Percentiles rank a stretch among this genome's conserved stretches.
Conservation (phyloP, 2,329 filamentous ascomycete genomes). For the Thielaviopsis euricoi region DNA sequence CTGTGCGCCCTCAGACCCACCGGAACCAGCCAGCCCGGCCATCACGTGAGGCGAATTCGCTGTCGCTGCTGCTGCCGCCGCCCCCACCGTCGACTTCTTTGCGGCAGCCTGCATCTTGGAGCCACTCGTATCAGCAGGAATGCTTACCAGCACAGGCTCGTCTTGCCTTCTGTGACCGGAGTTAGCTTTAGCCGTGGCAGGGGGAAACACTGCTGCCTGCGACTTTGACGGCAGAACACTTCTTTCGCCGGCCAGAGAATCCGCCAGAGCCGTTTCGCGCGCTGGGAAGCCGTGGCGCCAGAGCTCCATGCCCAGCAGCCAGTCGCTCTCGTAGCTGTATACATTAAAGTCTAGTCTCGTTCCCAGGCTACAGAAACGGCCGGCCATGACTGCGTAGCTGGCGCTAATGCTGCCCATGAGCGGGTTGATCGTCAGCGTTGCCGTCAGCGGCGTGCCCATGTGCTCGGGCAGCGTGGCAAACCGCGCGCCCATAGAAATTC, state of each 20-base stretch:
- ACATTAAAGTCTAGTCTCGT: slow-evolving; percentile 94
- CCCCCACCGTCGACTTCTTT: not conserved
- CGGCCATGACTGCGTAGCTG: slow-evolving; percentile 81
- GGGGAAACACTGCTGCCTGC: not conserved
- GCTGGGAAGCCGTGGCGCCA: slow-evolving; percentile 51
- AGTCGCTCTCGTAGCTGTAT: slow-evolving; percentile 92
- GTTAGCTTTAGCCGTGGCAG: not conserved
- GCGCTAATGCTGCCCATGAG: slow-evolving; percentile 87
- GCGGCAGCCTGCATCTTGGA: not conserved
- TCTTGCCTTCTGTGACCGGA: too few species aligned
- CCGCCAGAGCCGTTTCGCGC: slow-evolving; percentile 21
- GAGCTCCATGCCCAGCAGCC: slow-evolving; percentile 80
- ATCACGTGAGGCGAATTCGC: not conserved
- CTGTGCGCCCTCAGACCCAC: not conserved
- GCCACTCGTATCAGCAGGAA: not conserved
- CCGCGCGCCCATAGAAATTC: slow-evolving; percentile 71
- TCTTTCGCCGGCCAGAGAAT: slow-evolving; percentile 7
- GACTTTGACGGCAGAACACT: slow-evolving; percentile 3
- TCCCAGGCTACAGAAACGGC: slow-evolving; percentile 65
- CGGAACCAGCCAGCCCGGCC: not conserved
- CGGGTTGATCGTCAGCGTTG: slow-evolving; percentile 84
- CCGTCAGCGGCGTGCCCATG: slow-evolving; percentile 77
- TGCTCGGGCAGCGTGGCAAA: slow-evolving; percentile 76
- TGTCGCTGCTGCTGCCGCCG: too few species aligned
- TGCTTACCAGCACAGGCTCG: too few species aligned